Conservation (phyloP, 306 rosid species). For the Clitoria ternatea region DNA sequence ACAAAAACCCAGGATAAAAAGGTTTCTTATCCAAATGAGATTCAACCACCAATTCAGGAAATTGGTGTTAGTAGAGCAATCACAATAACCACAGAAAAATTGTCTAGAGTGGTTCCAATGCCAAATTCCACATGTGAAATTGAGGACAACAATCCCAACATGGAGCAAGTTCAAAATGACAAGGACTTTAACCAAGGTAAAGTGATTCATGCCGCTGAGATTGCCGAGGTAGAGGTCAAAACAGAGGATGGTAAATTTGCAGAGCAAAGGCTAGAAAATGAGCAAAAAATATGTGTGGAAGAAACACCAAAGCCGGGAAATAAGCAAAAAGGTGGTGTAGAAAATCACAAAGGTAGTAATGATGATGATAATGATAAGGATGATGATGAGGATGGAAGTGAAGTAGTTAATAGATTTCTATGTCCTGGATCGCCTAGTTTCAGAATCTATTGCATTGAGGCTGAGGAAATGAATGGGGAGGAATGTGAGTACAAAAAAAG, state of each 20-base stretch:
- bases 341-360: not conserved
- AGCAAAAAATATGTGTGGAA: not conserved
- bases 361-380: not conserved
- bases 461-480: not conserved
- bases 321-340: not conserved
- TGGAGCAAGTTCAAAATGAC: not conserved
- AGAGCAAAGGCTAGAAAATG: not conserved
- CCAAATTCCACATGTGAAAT: not conserved
- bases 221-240: not conserved
- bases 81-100: not conserved
- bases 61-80: not conserved
- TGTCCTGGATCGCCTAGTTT: slow-evolving; percentile 79
- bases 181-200: not conserved
- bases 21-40: not conserved
- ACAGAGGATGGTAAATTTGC: not conserved
- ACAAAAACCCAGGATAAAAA: too few relatives aligned
- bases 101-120: slow-evolving; percentile 31
- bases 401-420: not conserved
- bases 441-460: slow-evolving; percentile 55
- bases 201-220: not conserved
- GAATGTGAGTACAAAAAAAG: slow-evolving; percentile 27
- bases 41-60: slow-evolving; percentile 7
- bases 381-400: not conserved
- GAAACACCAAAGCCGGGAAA: not conserved
- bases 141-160: not conserved